These are phyloP conservation scores for Lasiodiplodia gonubiensis DNA, from an alignment of 2,329 filamentous ascomycete genomes.

Conservation along the genomic window DNA sequence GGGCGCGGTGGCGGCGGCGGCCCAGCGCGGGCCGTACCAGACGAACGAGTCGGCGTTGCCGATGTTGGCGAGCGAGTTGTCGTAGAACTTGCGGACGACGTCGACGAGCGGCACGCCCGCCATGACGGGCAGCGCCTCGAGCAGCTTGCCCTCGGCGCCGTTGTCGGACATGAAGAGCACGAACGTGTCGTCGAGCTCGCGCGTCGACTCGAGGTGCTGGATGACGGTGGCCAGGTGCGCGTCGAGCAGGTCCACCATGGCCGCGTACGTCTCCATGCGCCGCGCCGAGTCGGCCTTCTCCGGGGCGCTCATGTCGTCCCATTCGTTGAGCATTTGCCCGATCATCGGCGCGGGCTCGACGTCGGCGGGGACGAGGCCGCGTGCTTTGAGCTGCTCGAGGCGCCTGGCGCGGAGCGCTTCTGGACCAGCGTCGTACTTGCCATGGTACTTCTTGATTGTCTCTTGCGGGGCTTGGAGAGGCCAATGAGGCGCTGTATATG, in stretches of 20 bases:
- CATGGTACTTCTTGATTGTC: constrained; percentile 8
- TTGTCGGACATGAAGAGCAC: constrained; percentile 29
- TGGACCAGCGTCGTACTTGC: constrained; percentile 24
- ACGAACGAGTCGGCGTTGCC: constrained; percentile 22
- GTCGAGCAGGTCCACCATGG: constrained; percentile 28
- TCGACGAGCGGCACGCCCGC: constrained; percentile 23
- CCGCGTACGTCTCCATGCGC: constrained; percentile 26
- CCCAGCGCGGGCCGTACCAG: constrained; percentile 28
- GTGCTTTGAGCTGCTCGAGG: constrained; percentile 12
- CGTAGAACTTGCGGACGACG: constrained; percentile 19
- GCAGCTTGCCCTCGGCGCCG: constrained; percentile 26
- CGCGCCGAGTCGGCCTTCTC: constrained; percentile 22
- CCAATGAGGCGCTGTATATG: constrained; percentile 25
- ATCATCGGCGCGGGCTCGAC: constrained; percentile 19
- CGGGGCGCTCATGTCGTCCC: constrained; percentile 10
- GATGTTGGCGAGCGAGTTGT: constrained; percentile 27
- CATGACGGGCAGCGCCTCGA: constrained; percentile 26
- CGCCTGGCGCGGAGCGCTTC: constrained; percentile 5
- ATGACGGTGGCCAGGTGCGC: constrained; percentile 11
- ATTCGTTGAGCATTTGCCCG: not conserved
- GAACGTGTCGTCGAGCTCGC: constrained; percentile 29
- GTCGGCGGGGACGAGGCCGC: constrained; percentile 20
- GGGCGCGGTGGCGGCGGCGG: constrained; percentile 21
- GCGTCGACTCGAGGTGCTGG: constrained; percentile 2
- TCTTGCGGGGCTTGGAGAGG: constrained; percentile 24